Evolutionary conservation across 345 rosid species (phyloP).

Genomic region (Eucalyptus rudis): DNA sequence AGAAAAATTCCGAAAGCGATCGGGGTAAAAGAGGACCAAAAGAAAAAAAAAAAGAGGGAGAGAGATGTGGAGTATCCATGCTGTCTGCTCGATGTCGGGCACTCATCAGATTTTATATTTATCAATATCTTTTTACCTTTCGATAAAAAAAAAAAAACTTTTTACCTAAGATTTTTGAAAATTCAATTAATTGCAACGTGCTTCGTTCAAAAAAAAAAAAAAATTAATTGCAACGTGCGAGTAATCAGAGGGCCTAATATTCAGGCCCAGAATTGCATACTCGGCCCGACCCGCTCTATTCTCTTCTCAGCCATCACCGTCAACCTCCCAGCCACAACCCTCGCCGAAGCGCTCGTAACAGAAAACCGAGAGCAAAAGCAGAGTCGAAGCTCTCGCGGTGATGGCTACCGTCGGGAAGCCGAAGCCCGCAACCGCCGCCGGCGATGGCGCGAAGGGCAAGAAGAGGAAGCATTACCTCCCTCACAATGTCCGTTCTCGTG

Average conservation of each 20-base stretch:
- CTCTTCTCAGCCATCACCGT: neutral
- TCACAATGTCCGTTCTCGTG: conserved; percentile 28
- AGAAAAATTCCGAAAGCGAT: neutral
- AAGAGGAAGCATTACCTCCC: conserved; percentile 81
- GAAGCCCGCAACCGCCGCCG: neutral
- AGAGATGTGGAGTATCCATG: neutral
- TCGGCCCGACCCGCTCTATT: neutral
- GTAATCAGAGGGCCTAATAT: neutral
- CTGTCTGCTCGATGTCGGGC: neutral
- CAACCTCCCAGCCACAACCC: neutral
- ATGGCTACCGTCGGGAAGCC: conserved; percentile 41
- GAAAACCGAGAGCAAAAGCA: neutral
- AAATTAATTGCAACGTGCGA: neutral
- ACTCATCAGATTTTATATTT: neutral
- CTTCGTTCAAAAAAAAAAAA: too few species aligned
- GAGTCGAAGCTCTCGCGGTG: neutral
- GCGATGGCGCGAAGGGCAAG: conserved; percentile 23
- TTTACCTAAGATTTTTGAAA: neutral
- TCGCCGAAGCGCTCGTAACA: neutral
- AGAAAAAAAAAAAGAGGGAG: neutral
- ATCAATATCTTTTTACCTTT: neutral
- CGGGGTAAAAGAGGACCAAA: neutral
- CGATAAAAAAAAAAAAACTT: neutral
- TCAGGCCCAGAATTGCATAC: neutral
- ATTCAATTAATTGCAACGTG: neutral